These are phyloP conservation scores for Lepraria neglecta DNA, from an alignment of 495 filamentous ascomycete genomes.

Conservation along the genomic window DNA sequence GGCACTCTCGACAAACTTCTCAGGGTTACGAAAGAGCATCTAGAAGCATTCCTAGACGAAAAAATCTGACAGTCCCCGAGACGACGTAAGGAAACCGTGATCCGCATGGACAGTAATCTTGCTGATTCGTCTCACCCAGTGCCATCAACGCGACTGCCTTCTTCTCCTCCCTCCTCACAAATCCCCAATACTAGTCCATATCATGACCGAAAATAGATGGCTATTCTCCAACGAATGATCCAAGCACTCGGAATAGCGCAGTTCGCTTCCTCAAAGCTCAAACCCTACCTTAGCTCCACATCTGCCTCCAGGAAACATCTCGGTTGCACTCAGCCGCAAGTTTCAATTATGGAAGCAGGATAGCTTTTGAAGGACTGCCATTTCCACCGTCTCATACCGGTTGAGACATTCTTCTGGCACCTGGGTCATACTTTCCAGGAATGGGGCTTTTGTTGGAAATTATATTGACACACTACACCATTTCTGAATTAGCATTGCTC, in stretches of 20 bases:
- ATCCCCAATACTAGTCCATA: slow-evolving; percentile 39
- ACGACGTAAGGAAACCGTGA: slow-evolving; percentile 37
- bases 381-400: too few species aligned
- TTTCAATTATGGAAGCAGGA: slow-evolving; percentile 46
- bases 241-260: slow-evolving; percentile 42
- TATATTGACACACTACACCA: slow-evolving; percentile 39
- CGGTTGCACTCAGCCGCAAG: slow-evolving; percentile 56
- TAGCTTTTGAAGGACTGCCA: slow-evolving; percentile 27
- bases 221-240: slow-evolving; percentile 32
- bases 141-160: slow-evolving; percentile 57
- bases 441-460: slow-evolving; percentile 50
- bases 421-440: slow-evolving; percentile 54
- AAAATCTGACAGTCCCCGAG: slow-evolving; percentile 57
- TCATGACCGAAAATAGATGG: slow-evolving; percentile 50
- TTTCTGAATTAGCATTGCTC: too few species aligned
- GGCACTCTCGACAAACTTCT: slow-evolving; percentile 44
- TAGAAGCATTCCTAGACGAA: slow-evolving; percentile 58
- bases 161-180: slow-evolving; percentile 59
- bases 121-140: background rate
- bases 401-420: slow-evolving; percentile 30
- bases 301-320: slow-evolving; percentile 61
- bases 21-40: slow-evolving; percentile 42
- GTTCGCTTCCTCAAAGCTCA: slow-evolving; percentile 50
- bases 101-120: background rate
- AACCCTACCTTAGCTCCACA: slow-evolving; percentile 51